phyloP scores from a whole-genome alignment of 2,329 filamentous ascomycete genomes.

The Diplocarpon mali region DNA sequence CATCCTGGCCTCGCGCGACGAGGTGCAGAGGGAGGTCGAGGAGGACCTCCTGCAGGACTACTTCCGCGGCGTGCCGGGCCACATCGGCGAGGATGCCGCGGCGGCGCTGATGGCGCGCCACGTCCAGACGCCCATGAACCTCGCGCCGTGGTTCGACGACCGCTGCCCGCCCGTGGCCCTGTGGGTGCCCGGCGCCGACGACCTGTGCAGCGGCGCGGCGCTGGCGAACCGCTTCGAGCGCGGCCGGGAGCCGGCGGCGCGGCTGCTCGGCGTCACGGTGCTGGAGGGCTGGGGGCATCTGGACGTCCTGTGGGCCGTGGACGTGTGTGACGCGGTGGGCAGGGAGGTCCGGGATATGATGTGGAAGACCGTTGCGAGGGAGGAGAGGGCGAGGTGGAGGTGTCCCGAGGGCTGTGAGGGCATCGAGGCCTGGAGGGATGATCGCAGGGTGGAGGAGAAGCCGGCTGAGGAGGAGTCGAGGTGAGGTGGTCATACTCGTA shows the following conservation, averaged over 20 bases:
- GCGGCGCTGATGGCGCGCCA: background rate
- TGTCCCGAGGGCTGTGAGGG: background rate
- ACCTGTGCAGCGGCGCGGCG: slow-evolving; percentile 2
- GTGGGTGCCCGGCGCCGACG: slow-evolving; percentile 4
- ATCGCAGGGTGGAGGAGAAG: background rate
- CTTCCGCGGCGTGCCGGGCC: background rate
- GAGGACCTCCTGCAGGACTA: slow-evolving; percentile 27
- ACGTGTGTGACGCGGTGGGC: slow-evolving; percentile 4
- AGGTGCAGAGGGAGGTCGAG: slow-evolving; percentile 49
- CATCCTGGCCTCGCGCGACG: slow-evolving; percentile 68
- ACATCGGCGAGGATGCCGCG: background rate
- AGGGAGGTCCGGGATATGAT: background rate
- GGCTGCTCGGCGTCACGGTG: background rate
- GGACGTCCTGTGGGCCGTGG: slow-evolving; percentile 4
- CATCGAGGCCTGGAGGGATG: slow-evolving; percentile 2
- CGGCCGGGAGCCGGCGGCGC: slow-evolving; percentile 1
- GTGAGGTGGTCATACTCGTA: too few species aligned
- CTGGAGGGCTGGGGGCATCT: slow-evolving; percentile 1
- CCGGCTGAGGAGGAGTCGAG: background rate
- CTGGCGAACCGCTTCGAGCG: slow-evolving; percentile 5
- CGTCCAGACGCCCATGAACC: background rate
- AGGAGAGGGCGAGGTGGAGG: slow-evolving; percentile 1
- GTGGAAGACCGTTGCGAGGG: background rate
- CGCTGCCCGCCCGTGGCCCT: slow-evolving; percentile 4
- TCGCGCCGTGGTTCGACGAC: background rate